phyloP scores from a whole-genome alignment of 768 basidiomycete genomes.

The Boletus rubescentipes region DNA sequence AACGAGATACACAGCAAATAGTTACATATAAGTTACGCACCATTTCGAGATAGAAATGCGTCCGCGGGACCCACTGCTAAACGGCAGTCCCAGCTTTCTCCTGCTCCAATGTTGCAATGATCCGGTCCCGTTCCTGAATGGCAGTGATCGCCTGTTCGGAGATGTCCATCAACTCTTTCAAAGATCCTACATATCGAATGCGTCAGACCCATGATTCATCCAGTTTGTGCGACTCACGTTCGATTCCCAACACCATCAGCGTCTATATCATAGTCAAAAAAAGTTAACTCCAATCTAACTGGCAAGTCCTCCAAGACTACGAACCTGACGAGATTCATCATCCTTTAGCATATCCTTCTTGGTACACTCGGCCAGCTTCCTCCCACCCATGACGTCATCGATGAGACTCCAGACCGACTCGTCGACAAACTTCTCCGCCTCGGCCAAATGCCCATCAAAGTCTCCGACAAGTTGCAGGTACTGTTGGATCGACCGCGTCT shows the following conservation, averaged over 20 bases:
- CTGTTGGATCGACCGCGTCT: conserved; percentile 40
- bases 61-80: not conserved
- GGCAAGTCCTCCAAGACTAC: conserved; percentile 2
- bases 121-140: conserved; percentile 31
- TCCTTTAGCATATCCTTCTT: conserved; percentile 46
- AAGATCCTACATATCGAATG: conserved; percentile 25
- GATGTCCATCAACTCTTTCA: conserved; percentile 32
- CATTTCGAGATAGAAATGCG: not conserved
- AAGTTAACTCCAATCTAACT: not conserved
- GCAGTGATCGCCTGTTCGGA: conserved; percentile 35
- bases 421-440: conserved; percentile 4
- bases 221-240: conserved; percentile 36
- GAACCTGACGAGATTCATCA: conserved; percentile 41
- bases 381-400: conserved; percentile 39
- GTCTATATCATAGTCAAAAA: conserved; percentile 31
- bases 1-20: not conserved
- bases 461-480: conserved; percentile 38
- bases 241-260: conserved; percentile 44
- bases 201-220: not conserved
- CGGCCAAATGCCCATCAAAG: conserved; percentile 6
- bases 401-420: conserved; percentile 35
- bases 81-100: not conserved
- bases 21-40: not conserved
- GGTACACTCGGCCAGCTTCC: conserved; percentile 30
- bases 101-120: conserved; percentile 12